A percentile compares a stretch with the other conserved stretches of the same genome.
phyloP scores from a whole-genome alignment of 2,329 filamentous ascomycete genomes.

The Fusarium paranaense region DNA sequence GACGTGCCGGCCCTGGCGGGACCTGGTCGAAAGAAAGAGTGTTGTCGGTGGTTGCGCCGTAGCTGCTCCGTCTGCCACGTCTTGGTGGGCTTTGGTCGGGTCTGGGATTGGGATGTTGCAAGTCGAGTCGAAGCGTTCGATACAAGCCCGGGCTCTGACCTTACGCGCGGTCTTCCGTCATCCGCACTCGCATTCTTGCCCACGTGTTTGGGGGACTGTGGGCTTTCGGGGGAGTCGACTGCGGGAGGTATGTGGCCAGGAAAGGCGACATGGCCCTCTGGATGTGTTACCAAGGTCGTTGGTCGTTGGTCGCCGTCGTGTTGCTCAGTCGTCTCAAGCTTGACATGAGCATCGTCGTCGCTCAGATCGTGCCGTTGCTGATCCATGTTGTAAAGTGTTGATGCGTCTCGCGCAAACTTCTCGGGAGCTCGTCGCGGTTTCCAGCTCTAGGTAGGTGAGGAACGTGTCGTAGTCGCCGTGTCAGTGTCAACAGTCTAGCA shows the following conservation, averaged over 20 bases:
- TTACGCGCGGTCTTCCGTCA: background rate
- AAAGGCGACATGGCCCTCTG: constrained; percentile 26
- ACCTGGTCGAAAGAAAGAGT: constrained; percentile 30
- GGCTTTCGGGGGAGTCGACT: constrained; percentile 27
- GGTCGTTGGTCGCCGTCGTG: constrained; percentile 5
- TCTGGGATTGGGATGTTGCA: constrained; percentile 6
- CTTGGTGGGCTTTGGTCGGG: constrained; percentile 32
- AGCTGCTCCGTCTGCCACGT: constrained; percentile 37
- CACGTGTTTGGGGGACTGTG: constrained; percentile 17
- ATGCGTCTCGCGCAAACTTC: background rate
- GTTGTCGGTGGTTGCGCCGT: constrained; percentile 8
- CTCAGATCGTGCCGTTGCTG: constrained; percentile 12
- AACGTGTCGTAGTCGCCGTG: constrained; percentile 4
- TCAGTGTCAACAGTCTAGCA: constrained; percentile 11
- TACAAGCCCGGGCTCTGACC: constrained; percentile 9
- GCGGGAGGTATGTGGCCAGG: constrained; percentile 24
- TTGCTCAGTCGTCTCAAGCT: constrained; percentile 24
- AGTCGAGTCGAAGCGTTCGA: background rate
- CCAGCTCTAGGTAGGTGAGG: background rate
- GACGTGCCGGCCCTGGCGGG: constrained; percentile 37
- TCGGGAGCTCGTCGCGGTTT: background rate
- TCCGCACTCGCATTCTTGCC: background rate
- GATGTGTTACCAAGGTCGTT: constrained; percentile 21
- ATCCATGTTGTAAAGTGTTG: constrained; percentile 7
- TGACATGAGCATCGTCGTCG: constrained; percentile 7